A percentile compares a stretch with the other conserved stretches of the same genome.
Conservation (phyloP, 768 basidiomycete genomes). For the Boletus barrowsii region DNA sequence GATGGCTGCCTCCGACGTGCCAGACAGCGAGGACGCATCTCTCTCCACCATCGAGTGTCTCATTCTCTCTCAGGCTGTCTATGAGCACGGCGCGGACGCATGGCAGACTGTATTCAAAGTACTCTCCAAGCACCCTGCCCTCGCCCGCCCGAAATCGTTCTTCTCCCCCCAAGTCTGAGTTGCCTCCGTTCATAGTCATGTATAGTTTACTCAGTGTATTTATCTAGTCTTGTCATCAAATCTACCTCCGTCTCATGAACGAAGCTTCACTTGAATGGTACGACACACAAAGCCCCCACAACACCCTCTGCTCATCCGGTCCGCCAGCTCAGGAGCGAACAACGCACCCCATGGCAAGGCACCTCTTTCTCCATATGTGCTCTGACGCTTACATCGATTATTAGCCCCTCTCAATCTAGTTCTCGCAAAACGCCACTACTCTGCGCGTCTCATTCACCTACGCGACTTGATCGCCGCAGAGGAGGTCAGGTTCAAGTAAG, state of each 20-base stretch:
- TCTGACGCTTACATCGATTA: constrained; percentile 3
- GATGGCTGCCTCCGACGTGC: constrained; percentile 6
- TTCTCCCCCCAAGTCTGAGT: constrained; percentile 63
- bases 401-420: constrained; percentile 62
- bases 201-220: constrained; percentile 18
- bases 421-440: constrained; percentile 75
- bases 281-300: background rate
- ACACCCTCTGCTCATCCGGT: background rate
- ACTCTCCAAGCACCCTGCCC: constrained; percentile 68
- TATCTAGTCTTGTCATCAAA: constrained; percentile 60
- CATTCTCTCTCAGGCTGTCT: constrained; percentile 81
- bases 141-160: constrained; percentile 57
- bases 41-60: constrained; percentile 61
- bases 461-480: constrained; percentile 67
- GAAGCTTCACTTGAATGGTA: constrained; percentile 65
- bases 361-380: background rate
- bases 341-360: constrained; percentile 51
- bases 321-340: constrained; percentile 47
- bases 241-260: constrained; percentile 67
- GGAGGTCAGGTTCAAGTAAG: constrained; percentile 77
- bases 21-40: constrained; percentile 7
- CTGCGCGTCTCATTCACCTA: constrained; percentile 66
- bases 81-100: constrained; percentile 68
- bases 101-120: constrained; percentile 69
- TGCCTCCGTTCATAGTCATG: constrained; percentile 16